A percentile compares a stretch with the other conserved stretches of the same genome.
phyloP scores from a whole-genome alignment of 2,329 filamentous ascomycete genomes.

The Colletotrichum kahawae region DNA sequence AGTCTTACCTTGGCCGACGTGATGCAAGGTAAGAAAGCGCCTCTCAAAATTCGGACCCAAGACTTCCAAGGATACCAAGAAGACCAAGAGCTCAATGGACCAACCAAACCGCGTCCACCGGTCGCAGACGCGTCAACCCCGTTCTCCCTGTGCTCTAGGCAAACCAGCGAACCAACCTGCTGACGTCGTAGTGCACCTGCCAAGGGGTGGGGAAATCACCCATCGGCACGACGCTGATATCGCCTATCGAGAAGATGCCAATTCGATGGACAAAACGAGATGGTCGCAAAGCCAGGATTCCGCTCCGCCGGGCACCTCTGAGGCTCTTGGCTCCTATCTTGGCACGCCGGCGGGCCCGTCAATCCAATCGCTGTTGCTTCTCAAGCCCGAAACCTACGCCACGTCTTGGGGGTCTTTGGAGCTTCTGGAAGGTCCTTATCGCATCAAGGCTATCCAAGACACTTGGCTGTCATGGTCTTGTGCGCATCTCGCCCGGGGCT shows the following conservation, averaged over 20 bases:
- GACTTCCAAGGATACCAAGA: not conserved
- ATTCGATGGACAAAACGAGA: not conserved
- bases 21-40: not conserved
- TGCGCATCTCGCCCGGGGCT: not conserved
- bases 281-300: not conserved
- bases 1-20: not conserved
- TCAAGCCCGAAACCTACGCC: accelerated
- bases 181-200: not conserved
- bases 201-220: not conserved
- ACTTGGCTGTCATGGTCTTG: constrained; percentile 3
- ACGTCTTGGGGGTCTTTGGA: not conserved
- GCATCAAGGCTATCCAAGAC: not conserved
- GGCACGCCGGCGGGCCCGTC: not conserved
- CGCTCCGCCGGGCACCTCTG: not conserved
- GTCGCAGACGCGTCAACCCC: not conserved
- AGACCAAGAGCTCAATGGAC: not conserved
- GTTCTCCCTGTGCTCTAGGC: not conserved
- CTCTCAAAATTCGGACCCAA: not conserved
- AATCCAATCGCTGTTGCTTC: not conserved
- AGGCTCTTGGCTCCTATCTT: not conserved
- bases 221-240: not conserved
- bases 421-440: constrained; percentile 1
- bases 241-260: not conserved
- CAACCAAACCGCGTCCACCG: not conserved
- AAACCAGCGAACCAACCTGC: not conserved